phyloP scores from a whole-genome alignment of 768 basidiomycete genomes.

The Podaxis pistillaris region DNA sequence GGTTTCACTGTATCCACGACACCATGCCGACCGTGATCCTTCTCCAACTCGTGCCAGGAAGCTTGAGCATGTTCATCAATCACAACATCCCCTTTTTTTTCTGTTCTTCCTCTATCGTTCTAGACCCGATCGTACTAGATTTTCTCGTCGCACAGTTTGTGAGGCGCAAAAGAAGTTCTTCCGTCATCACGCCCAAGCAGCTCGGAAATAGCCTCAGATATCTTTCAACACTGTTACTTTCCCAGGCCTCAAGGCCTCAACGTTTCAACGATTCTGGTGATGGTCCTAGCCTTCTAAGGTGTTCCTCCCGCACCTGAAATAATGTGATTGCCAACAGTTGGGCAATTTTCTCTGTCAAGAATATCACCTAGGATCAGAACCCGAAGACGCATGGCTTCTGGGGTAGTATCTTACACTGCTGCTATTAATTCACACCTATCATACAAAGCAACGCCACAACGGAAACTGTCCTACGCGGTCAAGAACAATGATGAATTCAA shows the following conservation, averaged over 20 bases:
- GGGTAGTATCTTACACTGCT: background rate
- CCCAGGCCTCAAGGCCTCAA: background rate
- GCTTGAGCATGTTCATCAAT: background rate
- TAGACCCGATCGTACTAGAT: background rate
- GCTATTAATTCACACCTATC: background rate
- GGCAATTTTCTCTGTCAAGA: background rate
- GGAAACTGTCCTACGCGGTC: background rate
- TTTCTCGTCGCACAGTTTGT: slow-evolving; percentile 16
- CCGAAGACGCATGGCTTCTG: background rate
- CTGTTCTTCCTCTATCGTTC: background rate
- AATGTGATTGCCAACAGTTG: background rate
- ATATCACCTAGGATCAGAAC: background rate
- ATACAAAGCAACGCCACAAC: slow-evolving; percentile 4
- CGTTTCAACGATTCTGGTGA: too few relatives aligned
- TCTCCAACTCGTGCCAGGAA: background rate
- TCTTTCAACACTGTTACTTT: slow-evolving; percentile 7
- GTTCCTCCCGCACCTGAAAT: background rate
- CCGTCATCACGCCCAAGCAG: slow-evolving; percentile 15
- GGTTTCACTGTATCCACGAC: background rate
- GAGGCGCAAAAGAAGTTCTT: slow-evolving; percentile 4
- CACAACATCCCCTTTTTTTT: slow-evolving; percentile 12
- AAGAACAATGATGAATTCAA: background rate
- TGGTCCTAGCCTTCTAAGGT: too few relatives aligned
- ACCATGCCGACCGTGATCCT: background rate
- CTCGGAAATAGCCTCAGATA: slow-evolving; percentile 6